These are phyloP conservation scores for Flaveria brownii DNA, from an alignment of 129 eudicot species.

Conservation along the genomic window DNA sequence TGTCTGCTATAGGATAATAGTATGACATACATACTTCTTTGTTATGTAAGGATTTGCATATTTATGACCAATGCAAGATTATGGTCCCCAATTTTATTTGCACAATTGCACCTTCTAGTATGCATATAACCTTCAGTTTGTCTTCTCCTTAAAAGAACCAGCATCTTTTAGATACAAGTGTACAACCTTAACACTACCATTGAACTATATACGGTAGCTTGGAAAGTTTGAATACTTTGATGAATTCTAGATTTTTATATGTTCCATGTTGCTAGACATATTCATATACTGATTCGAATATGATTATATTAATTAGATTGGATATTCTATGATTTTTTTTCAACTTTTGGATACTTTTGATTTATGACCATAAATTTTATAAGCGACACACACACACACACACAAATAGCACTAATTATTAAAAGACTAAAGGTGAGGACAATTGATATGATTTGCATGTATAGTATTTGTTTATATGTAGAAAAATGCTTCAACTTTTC, in stretches of 20 bases:
- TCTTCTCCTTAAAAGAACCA: no score
- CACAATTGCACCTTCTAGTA: no score
- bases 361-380: neutral
- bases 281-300: neutral
- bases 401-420: neutral
- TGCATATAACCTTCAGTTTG: no score
- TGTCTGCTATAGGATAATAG: slow-evolving; percentile 4
- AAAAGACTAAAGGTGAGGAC: neutral
- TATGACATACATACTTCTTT: neutral
- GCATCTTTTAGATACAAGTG: no score
- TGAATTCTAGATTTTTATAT: neutral
- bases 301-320: neutral
- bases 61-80: no score
- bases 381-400: neutral
- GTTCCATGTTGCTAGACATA: neutral
- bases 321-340: neutral
- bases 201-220: neutral
- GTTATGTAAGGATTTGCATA: neutral
- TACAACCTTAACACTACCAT: no score
- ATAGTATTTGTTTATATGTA: neutral
- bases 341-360: neutral
- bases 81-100: no score
- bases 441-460: neutral
- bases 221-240: neutral
- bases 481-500: neutral